Evolutionary conservation across 139 green algal genomes (phyloP).

Genomic region (Dunaliella primolecta): DNA sequence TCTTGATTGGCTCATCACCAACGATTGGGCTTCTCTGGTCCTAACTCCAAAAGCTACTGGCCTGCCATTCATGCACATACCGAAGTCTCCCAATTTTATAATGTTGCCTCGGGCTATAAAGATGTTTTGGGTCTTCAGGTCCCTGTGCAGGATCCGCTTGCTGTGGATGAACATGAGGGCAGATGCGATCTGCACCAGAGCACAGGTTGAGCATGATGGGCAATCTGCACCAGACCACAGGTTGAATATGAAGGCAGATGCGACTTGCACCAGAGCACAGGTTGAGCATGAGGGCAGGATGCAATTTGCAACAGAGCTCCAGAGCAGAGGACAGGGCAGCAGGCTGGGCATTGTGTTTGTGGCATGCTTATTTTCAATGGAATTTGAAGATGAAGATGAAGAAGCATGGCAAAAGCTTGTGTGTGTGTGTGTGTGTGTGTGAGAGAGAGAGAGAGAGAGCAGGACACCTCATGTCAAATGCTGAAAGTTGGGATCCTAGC

Average conservation of each 20-base stretch:
- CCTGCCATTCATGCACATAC: no score
- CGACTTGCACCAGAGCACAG: slow-evolving; percentile 50
- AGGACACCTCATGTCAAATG: no score
- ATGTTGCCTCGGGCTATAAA: slow-evolving; percentile 67
- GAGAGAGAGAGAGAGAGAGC: no score
- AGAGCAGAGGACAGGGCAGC: slow-evolving; percentile 1
- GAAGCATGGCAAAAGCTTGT: no score
- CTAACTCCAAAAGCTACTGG: no score
- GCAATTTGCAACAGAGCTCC: no score
- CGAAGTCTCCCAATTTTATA: slow-evolving; percentile 77
- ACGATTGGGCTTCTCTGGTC: no score
- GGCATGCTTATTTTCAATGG: neutral
- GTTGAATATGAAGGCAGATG: slow-evolving; percentile 52
- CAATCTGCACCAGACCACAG: no score
- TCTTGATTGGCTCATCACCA: no score
- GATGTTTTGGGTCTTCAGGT: slow-evolving; percentile 81
- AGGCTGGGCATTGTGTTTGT: neutral
- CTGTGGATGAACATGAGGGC: slow-evolving; percentile 59
- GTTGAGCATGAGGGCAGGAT: neutral
- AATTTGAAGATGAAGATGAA: no score
- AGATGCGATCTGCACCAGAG: slow-evolving; percentile 54
- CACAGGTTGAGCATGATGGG: neutral
- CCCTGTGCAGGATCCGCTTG: slow-evolving; percentile 56
- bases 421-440: no score
- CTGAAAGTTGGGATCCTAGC: no score